Evolutionary conservation across 1,284 basidiomycete genomes (phyloP).

Genomic region (Irpex sp.): DNA sequence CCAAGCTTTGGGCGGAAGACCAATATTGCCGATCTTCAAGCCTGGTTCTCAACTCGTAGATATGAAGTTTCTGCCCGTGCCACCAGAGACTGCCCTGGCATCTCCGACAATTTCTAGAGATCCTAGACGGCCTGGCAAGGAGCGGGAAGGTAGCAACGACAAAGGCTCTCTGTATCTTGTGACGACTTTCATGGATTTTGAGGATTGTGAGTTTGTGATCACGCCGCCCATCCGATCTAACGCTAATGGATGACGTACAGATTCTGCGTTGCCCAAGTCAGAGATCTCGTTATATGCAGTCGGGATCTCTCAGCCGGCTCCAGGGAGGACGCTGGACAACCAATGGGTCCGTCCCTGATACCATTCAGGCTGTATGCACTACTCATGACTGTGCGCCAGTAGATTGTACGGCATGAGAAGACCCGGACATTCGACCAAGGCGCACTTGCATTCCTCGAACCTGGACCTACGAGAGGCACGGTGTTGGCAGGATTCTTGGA

Average conservation of each 20-base stretch:
- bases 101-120: slow-evolving; percentile 18
- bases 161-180: slow-evolving; percentile 37
- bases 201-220: slow-evolving; percentile 43
- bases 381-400: slow-evolving; percentile 19
- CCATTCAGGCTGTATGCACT: not conserved
- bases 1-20: slow-evolving; percentile 38
- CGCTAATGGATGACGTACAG: slow-evolving; percentile 9
- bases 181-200: slow-evolving; percentile 50
- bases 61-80: slow-evolving; percentile 41
- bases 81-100: slow-evolving; percentile 20
- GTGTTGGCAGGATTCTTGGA: slow-evolving; percentile 42
- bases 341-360: slow-evolving; percentile 24
- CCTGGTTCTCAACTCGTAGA: slow-evolving; percentile 34
- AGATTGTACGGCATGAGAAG: slow-evolving; percentile 26
- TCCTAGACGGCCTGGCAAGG: slow-evolving; percentile 13
- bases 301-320: slow-evolving; percentile 4
- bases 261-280: slow-evolving; percentile 23
- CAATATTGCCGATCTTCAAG: slow-evolving; percentile 38
- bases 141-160: slow-evolving; percentile 10
- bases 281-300: slow-evolving; percentile 22
- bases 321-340: not conserved
- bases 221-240: not conserved
- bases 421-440: slow-evolving; percentile 35
- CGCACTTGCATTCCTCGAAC: slow-evolving; percentile 36
- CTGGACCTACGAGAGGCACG: slow-evolving; percentile 22